Percentiles rank a stretch among this genome's conserved stretches.
Evolutionary conservation across 1,139 yeast genomes (phyloP).

Genomic region (Candida tetrigidarum): DNA sequence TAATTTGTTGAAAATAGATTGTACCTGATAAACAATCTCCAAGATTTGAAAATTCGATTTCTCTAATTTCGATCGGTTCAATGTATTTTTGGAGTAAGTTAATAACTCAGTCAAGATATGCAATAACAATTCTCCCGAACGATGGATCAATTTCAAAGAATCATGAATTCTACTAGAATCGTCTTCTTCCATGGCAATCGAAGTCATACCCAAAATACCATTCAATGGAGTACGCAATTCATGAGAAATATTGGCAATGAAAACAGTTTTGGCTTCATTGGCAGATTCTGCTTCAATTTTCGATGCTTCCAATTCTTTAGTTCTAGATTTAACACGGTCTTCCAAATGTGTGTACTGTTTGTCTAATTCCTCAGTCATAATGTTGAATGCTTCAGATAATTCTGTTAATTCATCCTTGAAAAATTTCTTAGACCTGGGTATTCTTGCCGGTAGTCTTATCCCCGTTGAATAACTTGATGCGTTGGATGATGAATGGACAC

Average conservation of each 20-base stretch:
- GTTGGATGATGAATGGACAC: conserved; percentile 36
- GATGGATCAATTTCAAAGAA: conserved; percentile 71
- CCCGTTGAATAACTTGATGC: conserved; percentile 42
- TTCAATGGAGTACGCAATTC: conserved; percentile 94
- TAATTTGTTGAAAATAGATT: conserved; percentile 84
- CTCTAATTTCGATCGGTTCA: conserved; percentile 83
- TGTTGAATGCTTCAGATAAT: conserved; percentile 84
- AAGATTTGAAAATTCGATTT: conserved; percentile 75
- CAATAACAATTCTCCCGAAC: conserved; percentile 84
- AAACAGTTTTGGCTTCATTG: conserved; percentile 91
- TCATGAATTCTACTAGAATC: conserved; percentile 69
- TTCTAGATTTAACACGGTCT: conserved; percentile 86
- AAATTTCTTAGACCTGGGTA: conserved; percentile 58
- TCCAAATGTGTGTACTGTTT: conserved; percentile 84
- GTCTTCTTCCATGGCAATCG: conserved; percentile 86
- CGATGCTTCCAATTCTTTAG: conserved; percentile 87
- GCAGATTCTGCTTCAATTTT: conserved; percentile 92
- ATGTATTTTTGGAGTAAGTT: conserved; percentile 89
- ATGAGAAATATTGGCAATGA: conserved; percentile 95
- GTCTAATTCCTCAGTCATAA: conserved; percentile 87
- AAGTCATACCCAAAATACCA: conserved; percentile 96
- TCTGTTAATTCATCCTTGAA: conserved; percentile 88
- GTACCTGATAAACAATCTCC: conserved; percentile 81
- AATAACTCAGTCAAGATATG: conserved; percentile 88
- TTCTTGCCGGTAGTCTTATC: conserved; percentile 51